Percentiles rank a stretch among this genome's conserved stretches.
These are phyloP conservation scores for Dactylellina cionopaga DNA, from an alignment of 2,329 filamentous ascomycete genomes.

Conservation along the genomic window DNA sequence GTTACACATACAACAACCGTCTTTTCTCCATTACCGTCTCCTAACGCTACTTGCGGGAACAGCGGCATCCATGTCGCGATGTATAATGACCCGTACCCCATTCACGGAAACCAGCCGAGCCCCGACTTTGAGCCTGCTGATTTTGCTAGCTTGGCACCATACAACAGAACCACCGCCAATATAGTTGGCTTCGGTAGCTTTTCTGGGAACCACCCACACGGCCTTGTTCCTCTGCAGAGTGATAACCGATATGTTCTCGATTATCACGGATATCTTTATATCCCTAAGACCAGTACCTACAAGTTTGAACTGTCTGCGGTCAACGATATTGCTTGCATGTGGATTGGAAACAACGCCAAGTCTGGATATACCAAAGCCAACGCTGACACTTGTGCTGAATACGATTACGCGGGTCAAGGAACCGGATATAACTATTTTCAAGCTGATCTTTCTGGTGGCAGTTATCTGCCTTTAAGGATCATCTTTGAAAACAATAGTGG, in stretches of 20 bases:
- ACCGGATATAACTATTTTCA: no score
- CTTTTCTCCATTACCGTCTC: no score
- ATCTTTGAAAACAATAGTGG: no score
- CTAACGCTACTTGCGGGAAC: no score
- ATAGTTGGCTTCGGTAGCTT: not conserved
- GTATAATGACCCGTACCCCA: no score
- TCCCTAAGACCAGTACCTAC: not conserved
- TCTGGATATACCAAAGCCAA: not conserved
- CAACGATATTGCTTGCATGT: not conserved
- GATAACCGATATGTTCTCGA: not conserved
- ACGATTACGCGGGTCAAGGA: not conserved
- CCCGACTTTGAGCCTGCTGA: not conserved
- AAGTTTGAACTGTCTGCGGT: not conserved
- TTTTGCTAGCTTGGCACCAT: not conserved
- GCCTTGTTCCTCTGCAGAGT: not conserved
- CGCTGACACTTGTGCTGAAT: not conserved
- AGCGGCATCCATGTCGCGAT: no score
- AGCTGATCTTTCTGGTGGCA: no score
- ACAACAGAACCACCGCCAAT: not conserved
- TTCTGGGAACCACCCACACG: no score
- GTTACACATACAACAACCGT: no score
- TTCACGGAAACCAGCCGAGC: no score
- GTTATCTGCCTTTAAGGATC: no score
- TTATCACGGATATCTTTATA: not conserved
- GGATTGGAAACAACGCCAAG: not conserved